Evolutionary conservation across 352 stramenopile species (phyloP).

Genomic region (Phytophthora ramorum): DNA sequence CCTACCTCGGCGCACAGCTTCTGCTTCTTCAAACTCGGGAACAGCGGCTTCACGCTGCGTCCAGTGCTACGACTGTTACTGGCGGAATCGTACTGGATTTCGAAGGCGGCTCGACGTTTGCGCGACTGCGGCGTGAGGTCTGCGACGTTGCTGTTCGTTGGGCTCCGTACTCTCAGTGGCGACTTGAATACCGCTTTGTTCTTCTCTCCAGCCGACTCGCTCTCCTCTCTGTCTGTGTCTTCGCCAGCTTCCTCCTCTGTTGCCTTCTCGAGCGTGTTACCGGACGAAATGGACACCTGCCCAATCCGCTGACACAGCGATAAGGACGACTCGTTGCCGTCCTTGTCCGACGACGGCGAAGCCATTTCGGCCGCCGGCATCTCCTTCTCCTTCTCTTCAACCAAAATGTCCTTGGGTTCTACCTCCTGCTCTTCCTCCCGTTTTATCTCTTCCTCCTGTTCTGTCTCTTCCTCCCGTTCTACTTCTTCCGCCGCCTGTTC

Average conservation of each 20-base stretch:
- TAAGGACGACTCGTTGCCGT: slow-evolving; percentile 53
- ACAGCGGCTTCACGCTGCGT: slow-evolving; percentile 42
- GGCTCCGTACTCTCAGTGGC: slow-evolving; percentile 27
- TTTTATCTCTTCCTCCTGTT: background rate
- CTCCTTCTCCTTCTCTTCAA: slow-evolving; percentile 6
- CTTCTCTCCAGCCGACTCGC: slow-evolving; percentile 14
- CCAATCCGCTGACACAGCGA: slow-evolving; percentile 81
- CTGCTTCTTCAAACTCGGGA: slow-evolving; percentile 61
- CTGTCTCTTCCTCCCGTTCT: slow-evolving; percentile 4
- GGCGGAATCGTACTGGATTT: slow-evolving; percentile 18
- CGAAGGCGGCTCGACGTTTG: slow-evolving; percentile 39
- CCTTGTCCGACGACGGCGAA: slow-evolving; percentile 29
- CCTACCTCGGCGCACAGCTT: slow-evolving; percentile 52
- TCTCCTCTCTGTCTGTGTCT: slow-evolving; percentile 32
- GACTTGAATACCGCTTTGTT: slow-evolving; percentile 28
- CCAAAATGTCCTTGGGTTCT: slow-evolving; percentile 4
- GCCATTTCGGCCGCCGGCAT: slow-evolving; percentile 27
- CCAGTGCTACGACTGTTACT: slow-evolving; percentile 22
- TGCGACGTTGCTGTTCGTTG: slow-evolving; percentile 26
- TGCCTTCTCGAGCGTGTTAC: slow-evolving; percentile 14
- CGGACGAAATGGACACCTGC: slow-evolving; percentile 78
- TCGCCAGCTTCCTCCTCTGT: slow-evolving; percentile 4
- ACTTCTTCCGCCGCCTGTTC: slow-evolving; percentile 10
- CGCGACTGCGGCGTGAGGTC: slow-evolving; percentile 44
- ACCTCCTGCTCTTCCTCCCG: background rate